phyloP scores from a whole-genome alignment of 257 asterid genomes.

The Dorcoceras hygrometricum region DNA sequence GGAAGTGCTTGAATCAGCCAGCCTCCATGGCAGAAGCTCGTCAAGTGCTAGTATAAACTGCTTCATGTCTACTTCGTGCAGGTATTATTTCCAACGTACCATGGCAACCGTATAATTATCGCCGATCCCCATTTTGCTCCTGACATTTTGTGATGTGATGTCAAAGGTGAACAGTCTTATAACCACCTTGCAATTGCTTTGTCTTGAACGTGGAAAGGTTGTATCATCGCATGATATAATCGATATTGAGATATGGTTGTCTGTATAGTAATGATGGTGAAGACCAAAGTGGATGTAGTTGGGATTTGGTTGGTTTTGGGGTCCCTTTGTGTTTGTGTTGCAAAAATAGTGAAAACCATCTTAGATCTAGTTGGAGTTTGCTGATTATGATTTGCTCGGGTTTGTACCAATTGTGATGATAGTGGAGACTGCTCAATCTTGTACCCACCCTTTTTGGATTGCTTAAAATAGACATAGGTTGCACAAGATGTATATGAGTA shows the following conservation, averaged over 20 bases:
- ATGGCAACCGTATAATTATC: slow-evolving; percentile 25
- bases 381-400: background rate
- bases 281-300: background rate
- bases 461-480: background rate
- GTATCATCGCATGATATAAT: background rate
- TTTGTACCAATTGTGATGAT: background rate
- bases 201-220: background rate
- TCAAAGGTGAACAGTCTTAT: too few species aligned
- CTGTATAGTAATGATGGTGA: background rate
- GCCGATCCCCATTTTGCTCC: background rate
- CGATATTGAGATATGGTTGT: background rate
- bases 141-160: background rate
- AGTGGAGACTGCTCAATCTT: background rate
- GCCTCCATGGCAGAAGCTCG: slow-evolving; percentile 14
- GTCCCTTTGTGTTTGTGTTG: background rate
- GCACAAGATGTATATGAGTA: background rate
- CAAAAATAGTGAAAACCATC: background rate
- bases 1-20: background rate
- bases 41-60: slow-evolving; percentile 3
- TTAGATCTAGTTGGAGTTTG: background rate
- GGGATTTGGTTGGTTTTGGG: background rate
- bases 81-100: slow-evolving; percentile 73
- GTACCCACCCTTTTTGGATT: background rate
- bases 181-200: too few species aligned
- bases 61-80: slow-evolving; percentile 33